A percentile compares a stretch with the other conserved stretches of the same genome.
phyloP scores from a whole-genome alignment of 2,329 filamentous ascomycete species.

The Elsinoe necatrix region DNA sequence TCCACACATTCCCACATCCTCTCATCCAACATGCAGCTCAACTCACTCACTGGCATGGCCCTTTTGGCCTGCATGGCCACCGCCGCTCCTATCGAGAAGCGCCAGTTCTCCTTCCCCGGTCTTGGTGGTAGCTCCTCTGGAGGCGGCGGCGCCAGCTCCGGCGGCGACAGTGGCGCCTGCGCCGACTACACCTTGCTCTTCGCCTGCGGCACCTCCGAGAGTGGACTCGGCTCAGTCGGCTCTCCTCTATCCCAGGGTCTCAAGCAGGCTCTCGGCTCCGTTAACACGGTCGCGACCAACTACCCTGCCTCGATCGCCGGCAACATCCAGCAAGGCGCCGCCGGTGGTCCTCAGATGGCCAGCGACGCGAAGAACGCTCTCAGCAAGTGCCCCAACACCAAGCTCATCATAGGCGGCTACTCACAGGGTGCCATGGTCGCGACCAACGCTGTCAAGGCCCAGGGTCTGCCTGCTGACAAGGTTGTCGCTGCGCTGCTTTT shows the following conservation, averaged over 20 bases:
- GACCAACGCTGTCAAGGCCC: conserved; percentile 20
- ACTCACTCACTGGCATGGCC: conserved; percentile 19
- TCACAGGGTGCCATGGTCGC: conserved; percentile 25
- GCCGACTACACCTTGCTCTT: conserved; percentile 47
- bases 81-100: conserved; percentile 17
- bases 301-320: conserved; percentile 37
- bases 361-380: conserved; percentile 20
- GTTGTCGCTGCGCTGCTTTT: conserved; percentile 23
- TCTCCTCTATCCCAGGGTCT: conserved; percentile 45
- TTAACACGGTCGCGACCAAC: conserved; percentile 42
- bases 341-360: conserved; percentile 22
- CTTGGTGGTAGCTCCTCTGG: conserved; percentile 4
- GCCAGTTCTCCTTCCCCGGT: conserved; percentile 13
- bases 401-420: conserved; percentile 25
- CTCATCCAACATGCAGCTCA: conserved; percentile 20
- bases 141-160: conserved; percentile 19
- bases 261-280: conserved; percentile 33
- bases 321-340: conserved; percentile 18
- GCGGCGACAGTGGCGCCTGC: conserved; percentile 30
- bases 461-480: conserved; percentile 10
- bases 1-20: background rate
- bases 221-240: conserved; percentile 41
- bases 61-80: conserved; percentile 19
- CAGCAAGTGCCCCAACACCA: conserved; percentile 24
- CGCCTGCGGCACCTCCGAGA: conserved; percentile 48